These are phyloP conservation scores for Bromus sterilis DNA, from an alignment of 176 grass and related monocot species.

Conservation along the genomic window DNA sequence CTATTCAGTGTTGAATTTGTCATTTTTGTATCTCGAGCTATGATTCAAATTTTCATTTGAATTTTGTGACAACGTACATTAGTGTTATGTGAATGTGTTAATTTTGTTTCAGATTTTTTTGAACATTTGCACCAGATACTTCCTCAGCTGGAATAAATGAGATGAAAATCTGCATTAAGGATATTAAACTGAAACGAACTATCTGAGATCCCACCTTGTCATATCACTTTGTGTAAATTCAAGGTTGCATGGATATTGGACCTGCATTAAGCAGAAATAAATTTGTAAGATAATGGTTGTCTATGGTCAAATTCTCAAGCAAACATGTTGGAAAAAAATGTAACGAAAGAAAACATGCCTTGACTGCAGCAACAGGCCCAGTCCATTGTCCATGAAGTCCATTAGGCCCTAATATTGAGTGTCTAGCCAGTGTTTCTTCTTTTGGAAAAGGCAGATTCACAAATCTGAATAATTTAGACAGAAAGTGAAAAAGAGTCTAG, in stretches of 20 bases:
- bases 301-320: background rate
- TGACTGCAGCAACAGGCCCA: constrained; percentile 66
- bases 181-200: constrained; percentile 7
- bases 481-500: background rate
- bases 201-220: constrained; percentile 45
- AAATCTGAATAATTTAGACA: constrained; percentile 53
- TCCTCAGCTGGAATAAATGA: background rate
- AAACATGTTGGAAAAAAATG: constrained; percentile 9
- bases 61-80: too few relatives aligned
- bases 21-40: too few relatives aligned
- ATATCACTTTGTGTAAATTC: constrained; percentile 66
- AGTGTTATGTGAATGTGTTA: too few relatives aligned
- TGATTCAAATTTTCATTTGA: too few relatives aligned
- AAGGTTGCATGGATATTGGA: constrained; percentile 87
- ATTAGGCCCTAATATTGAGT: constrained; percentile 97
- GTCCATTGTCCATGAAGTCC: constrained; percentile 67
- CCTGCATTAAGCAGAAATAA: constrained; percentile 56
- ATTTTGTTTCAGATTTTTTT: too few relatives aligned
- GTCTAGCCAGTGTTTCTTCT: constrained; percentile 96
- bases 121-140: too few relatives aligned
- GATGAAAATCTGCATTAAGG: background rate
- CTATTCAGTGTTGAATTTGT: too few relatives aligned
- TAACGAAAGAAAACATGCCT: constrained; percentile 49
- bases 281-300: constrained; percentile 19
- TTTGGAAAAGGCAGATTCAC: constrained; percentile 70